A percentile compares a stretch with the other conserved stretches of the same genome.
These are phyloP conservation scores for Phytopythium ostracodes DNA, from an alignment of 352 stramenopile species.

Conservation along the genomic window DNA sequence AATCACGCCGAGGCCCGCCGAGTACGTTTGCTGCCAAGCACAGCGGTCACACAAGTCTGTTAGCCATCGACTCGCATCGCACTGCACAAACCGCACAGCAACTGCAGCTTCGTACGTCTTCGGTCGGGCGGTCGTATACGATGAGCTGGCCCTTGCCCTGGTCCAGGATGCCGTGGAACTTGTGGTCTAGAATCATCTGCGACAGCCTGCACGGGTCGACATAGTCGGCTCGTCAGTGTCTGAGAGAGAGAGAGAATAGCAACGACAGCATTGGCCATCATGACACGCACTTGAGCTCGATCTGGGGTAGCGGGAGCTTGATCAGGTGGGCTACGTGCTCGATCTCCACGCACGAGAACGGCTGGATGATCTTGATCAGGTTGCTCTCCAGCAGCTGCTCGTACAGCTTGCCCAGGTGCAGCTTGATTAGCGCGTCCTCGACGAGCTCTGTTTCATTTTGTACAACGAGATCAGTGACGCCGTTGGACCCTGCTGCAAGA, in stretches of 20 bases:
- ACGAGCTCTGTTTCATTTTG: slow-evolving; percentile 61
- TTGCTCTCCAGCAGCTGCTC: slow-evolving; percentile 98
- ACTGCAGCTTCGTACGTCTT: slow-evolving; percentile 84
- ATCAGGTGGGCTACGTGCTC: slow-evolving; percentile 96
- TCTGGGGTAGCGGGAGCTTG: slow-evolving; percentile 89
- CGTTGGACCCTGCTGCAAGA: too few relatives aligned
- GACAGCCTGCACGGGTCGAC: slow-evolving; percentile 86
- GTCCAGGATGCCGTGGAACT: slow-evolving; percentile 98
- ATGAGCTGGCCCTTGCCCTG: slow-evolving; percentile 99
- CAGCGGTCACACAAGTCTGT: slow-evolving; percentile 2
- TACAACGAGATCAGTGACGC: too few relatives aligned
- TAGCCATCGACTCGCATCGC: not conserved
- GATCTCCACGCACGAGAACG: slow-evolving; percentile 97
- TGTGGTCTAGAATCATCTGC: slow-evolving; percentile 99
- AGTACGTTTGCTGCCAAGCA: slow-evolving; percentile 82
- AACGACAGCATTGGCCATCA: not conserved
- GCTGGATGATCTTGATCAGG: slow-evolving; percentile 99
- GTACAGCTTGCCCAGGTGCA: slow-evolving; percentile 96
- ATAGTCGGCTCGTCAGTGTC: not conserved
- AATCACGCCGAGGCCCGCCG: slow-evolving; percentile 94
- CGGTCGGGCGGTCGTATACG: slow-evolving; percentile 93
- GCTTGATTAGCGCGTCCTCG: slow-evolving; percentile 85
- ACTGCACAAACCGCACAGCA: slow-evolving; percentile 1
- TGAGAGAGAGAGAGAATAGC: too few relatives aligned
- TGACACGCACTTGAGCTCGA: slow-evolving; percentile 75